phyloP scores from a whole-genome alignment of 306 rosid genomes.

The Prunus mira region DNA sequence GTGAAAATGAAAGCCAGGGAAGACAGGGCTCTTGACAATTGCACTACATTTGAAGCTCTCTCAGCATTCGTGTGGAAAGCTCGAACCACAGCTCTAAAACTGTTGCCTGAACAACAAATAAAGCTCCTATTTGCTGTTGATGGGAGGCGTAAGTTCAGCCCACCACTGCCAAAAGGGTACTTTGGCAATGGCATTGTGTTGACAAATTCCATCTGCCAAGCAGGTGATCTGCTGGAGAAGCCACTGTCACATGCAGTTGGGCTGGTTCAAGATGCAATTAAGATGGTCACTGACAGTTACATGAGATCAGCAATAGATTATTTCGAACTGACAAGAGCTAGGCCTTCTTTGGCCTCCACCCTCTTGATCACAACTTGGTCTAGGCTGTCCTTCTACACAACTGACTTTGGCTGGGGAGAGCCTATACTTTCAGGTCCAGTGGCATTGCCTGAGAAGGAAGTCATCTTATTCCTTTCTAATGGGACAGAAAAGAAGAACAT shows the following conservation, averaged over 20 bases:
- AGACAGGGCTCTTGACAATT: constrained; percentile 46
- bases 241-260: constrained; percentile 58
- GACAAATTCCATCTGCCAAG: constrained; percentile 50
- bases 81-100: constrained; percentile 52
- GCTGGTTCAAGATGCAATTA: constrained; percentile 53
- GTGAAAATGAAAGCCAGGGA: constrained; percentile 57
- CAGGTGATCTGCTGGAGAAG: constrained; percentile 47
- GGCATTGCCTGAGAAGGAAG: constrained; percentile 66
- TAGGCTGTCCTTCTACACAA: constrained; percentile 50
- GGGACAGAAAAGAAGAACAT: constrained; percentile 50
- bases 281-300: constrained; percentile 56
- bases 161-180: constrained; percentile 67
- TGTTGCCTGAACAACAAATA: constrained; percentile 61
- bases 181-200: constrained; percentile 73
- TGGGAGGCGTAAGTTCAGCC: constrained; percentile 57
- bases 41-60: constrained; percentile 70
- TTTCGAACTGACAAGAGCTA: constrained; percentile 57
- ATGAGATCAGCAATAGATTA: constrained; percentile 83
- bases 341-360: constrained; percentile 67
- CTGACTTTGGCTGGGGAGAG: constrained; percentile 84
- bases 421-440: constrained; percentile 78
- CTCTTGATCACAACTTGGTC: constrained; percentile 82
- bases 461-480: constrained; percentile 48
- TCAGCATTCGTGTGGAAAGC: constrained; percentile 83
- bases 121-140: constrained; percentile 84